Conservation (phyloP, 768 basidiomycete species). For the Mycena capillaripes region DNA sequence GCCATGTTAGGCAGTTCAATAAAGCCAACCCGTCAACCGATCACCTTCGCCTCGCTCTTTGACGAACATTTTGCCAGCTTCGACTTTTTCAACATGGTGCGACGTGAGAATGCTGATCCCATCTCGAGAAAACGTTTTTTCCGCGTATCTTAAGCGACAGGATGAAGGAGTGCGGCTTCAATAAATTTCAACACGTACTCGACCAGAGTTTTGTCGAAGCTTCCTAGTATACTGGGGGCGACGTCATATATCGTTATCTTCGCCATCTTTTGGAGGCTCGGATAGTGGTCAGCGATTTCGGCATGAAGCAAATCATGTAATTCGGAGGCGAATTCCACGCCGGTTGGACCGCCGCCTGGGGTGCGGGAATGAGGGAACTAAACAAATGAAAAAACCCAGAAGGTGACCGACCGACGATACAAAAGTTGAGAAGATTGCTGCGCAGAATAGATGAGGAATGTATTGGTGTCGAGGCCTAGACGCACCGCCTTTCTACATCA, state of each 20-base stretch:
- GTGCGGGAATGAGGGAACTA: conserved; percentile 11
- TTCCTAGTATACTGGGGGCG: conserved; percentile 80
- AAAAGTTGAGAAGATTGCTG: conserved; percentile 84
- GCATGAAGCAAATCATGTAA: conserved; percentile 81
- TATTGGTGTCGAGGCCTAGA: background rate
- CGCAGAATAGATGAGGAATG: background rate
- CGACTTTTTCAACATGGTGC: conserved; percentile 81
- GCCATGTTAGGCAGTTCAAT: conserved; percentile 15
- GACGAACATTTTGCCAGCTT: conserved; percentile 74
- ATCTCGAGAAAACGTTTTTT: conserved; percentile 78
- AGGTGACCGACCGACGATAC: conserved; percentile 77
- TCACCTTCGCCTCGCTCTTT: conserved; percentile 81
- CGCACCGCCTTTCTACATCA: conserved; percentile 71
- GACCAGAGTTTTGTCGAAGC: conserved; percentile 77
- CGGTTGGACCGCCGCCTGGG: conserved; percentile 81
- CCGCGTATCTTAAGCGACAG: conserved; percentile 66
- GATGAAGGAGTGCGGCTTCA: background rate
- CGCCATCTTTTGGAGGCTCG: conserved; percentile 71
- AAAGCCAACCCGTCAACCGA: conserved; percentile 16
- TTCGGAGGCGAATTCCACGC: conserved; percentile 89
- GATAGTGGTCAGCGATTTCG: conserved; percentile 75
- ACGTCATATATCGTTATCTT: conserved; percentile 89
- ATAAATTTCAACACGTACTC: conserved; percentile 54
- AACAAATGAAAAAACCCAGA: background rate
- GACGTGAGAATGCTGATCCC: conserved; percentile 81